Percentiles rank a stretch among this genome's conserved stretches.
Conservation (phyloP, 345 rosid species). For the Euclidium syriacum region DNA sequence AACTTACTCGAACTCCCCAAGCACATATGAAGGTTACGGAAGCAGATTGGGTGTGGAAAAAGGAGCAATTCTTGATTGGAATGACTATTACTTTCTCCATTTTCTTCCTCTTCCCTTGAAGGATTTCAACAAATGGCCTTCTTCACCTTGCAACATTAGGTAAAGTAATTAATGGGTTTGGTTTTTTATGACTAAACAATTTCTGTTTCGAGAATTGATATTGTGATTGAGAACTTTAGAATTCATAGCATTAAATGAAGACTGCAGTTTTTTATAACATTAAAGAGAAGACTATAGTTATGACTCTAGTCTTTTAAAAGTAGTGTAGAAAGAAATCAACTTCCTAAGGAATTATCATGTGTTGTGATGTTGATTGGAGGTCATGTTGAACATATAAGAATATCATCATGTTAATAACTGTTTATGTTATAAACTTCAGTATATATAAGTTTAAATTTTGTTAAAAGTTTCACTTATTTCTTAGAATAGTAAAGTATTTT, state of each 20-base stretch:
- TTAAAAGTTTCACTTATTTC: neutral
- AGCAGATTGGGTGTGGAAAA: constrained; percentile 80
- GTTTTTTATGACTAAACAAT: neutral
- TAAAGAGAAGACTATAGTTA: neutral
- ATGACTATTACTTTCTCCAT: constrained; percentile 80
- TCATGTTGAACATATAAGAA: neutral
- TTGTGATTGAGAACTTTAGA: constrained; percentile 1
- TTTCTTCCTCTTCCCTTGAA: constrained; percentile 50
- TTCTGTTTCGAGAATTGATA: neutral
- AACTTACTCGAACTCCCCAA: constrained; percentile 59
- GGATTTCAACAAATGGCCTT: constrained; percentile 78
- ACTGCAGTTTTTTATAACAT: neutral
- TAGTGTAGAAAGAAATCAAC: neutral
- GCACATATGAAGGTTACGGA: constrained; percentile 89
- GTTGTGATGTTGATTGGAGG: neutral
- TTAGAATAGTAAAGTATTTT: too few species aligned
- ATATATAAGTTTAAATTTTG: too few species aligned
- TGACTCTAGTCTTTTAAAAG: neutral
- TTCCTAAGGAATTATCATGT: neutral
- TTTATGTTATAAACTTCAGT: too few species aligned
- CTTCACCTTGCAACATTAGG: constrained; percentile 60
- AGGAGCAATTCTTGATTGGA: constrained; percentile 94
- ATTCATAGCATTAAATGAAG: too few species aligned
- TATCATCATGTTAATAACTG: neutral
- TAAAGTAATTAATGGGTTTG: neutral